Evolutionary conservation across 1,139 yeast species (phyloP).

Genomic region (Pichia sp.): DNA sequence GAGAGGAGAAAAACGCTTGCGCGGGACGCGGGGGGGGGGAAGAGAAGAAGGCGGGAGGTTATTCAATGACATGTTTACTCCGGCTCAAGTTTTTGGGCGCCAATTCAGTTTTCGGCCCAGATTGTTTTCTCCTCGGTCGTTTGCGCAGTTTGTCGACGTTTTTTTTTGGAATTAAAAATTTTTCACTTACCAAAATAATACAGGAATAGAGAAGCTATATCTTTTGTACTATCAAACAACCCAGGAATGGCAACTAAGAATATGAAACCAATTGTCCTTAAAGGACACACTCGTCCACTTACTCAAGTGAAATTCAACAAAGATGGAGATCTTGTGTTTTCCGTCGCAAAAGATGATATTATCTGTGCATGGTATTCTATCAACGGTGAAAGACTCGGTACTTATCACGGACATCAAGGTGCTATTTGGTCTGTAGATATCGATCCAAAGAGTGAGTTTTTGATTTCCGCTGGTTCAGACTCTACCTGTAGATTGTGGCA

Average conservation of each 20-base stretch:
- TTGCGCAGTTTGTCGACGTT: no score
- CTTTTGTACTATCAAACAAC: not conserved
- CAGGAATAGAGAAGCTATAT: no score
- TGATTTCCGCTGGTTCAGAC: constrained; percentile 91
- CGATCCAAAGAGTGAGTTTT: constrained; percentile 55
- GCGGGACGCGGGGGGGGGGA: no score
- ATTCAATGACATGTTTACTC: no score
- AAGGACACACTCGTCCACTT: constrained; percentile 82
- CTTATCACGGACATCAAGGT: constrained; percentile 86
- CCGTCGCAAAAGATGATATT: constrained; percentile 83
- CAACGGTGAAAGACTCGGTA: constrained; percentile 95
- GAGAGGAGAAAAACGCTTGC: no score
- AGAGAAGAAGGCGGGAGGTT: no score
- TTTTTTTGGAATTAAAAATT: no score
- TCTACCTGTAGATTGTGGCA: constrained; percentile 81
- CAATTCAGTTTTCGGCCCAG: no score
- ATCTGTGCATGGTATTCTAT: constrained; percentile 94
- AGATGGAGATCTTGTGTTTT: constrained; percentile 90
- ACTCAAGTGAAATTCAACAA: constrained; percentile 90
- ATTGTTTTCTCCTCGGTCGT: no score
- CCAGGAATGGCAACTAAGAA: constrained; percentile 11
- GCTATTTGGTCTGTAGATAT: constrained; percentile 94
- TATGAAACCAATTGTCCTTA: constrained; percentile 50
- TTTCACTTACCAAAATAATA: no score
- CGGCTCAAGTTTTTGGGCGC: no score